Evolutionary conservation across 768 basidiomycete species (phyloP).

Genomic region (Chalciporus chontae): DNA sequence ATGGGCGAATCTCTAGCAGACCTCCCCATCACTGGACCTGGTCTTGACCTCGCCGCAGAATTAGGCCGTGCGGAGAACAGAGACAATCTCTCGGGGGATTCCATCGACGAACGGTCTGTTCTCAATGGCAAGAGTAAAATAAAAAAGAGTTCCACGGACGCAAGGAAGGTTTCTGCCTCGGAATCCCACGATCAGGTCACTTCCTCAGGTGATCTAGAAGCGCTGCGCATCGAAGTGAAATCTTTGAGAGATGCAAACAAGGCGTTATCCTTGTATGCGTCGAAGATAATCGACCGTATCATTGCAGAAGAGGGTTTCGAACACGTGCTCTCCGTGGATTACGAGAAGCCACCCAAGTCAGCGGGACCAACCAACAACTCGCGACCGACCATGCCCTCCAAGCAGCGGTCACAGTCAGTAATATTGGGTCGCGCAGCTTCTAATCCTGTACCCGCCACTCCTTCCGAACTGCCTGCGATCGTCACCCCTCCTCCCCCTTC

Average conservation of each 20-base stretch:
- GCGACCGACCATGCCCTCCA: constrained; percentile 24
- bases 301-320: constrained; percentile 96
- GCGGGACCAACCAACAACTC: constrained; percentile 29
- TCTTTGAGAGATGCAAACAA: constrained; percentile 94
- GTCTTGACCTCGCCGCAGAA: constrained; percentile 87
- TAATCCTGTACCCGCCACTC: constrained; percentile 38
- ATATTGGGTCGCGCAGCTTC: constrained; percentile 40
- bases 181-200: constrained; percentile 42
- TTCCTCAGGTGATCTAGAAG: constrained; percentile 59
- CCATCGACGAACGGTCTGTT: constrained; percentile 47
- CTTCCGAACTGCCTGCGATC: constrained; percentile 21
- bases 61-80: constrained; percentile 90
- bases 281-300: constrained; percentile 97
- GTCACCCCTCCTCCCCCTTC: constrained; percentile 20
- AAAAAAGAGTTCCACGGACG: constrained; percentile 31
- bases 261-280: constrained; percentile 90
- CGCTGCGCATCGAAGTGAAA: constrained; percentile 84
- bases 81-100: constrained; percentile 61
- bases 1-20: constrained; percentile 83
- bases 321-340: constrained; percentile 92
- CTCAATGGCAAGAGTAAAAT: constrained; percentile 46
- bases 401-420: constrained; percentile 61
- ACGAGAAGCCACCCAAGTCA: constrained; percentile 58
- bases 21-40: constrained; percentile 84
- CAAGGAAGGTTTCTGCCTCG: constrained; percentile 32